Evolutionary conservation across 208 protist genomes (phyloP).

Genomic region (Crithidia fasciculata): DNA sequence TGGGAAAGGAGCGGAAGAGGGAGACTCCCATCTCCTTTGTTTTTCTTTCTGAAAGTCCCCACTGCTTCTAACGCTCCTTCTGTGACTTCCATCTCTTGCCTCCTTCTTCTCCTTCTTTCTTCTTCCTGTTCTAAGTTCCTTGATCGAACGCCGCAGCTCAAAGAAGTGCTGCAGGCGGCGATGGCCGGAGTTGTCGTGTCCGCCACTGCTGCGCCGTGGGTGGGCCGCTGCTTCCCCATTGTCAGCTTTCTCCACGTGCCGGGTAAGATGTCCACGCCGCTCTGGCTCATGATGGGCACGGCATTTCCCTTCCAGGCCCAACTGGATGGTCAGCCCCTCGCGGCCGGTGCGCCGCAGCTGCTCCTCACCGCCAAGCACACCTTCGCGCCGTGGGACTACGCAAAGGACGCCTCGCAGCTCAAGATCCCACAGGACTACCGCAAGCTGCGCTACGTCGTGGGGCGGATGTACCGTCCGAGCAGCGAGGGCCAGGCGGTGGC

Average conservation of each 20-base stretch:
- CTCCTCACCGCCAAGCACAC: conserved; percentile 86
- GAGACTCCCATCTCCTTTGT: no score
- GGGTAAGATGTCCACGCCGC: conserved; percentile 77
- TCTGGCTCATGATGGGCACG: conserved; percentile 90
- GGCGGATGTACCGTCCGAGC: conserved; percentile 42
- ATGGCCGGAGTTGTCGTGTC: background rate
- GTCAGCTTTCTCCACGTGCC: conserved; percentile 84
- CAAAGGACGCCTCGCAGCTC: conserved; percentile 51
- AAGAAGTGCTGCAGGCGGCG: no score
- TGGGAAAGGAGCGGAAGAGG: no score
- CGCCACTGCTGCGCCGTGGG: background rate
- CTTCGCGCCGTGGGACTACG: conserved; percentile 74
- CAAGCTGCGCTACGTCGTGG: conserved; percentile 70
- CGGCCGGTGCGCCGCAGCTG: conserved; percentile 16
- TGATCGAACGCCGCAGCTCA: no score
- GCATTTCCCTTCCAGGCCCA: conserved; percentile 46
- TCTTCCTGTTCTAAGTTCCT: background rate
- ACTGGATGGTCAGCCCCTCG: background rate
- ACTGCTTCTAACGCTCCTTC: no score
- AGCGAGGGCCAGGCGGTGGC: conserved; percentile 35
- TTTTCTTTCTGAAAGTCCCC: no score
- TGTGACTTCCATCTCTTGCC: no score
- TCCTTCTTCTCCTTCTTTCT: background rate
- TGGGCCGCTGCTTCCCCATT: conserved; percentile 54
- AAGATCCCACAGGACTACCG: conserved; percentile 85